Evolutionary conservation across 78 protist species (phyloP).

Genomic region (Dictyostelium discoideum): dicty_2.7 NC_007091.3:3233001-3233500

Average conservation of each 20-base stretch:
- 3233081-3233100: neutral
- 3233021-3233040: neutral
- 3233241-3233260: neutral
- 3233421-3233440: neutral
- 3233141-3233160: neutral
- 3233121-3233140: neutral
- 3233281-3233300: neutral
- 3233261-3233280: neutral
- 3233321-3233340: no score
- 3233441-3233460: no score
- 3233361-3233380: no score
- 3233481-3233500: neutral
- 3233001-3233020: neutral
- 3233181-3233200: constrained; percentile 1
- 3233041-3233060: neutral
- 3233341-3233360: no score
- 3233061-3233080: neutral
- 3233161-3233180: neutral
- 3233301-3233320: no score
- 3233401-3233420: neutral
- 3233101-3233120: neutral
- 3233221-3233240: neutral
- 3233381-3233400: neutral
- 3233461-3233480: neutral
- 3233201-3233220: constrained; percentile 6